Conservation (phyloP, 2,329 filamentous ascomycete species). For the Didymella exigua region DNA sequence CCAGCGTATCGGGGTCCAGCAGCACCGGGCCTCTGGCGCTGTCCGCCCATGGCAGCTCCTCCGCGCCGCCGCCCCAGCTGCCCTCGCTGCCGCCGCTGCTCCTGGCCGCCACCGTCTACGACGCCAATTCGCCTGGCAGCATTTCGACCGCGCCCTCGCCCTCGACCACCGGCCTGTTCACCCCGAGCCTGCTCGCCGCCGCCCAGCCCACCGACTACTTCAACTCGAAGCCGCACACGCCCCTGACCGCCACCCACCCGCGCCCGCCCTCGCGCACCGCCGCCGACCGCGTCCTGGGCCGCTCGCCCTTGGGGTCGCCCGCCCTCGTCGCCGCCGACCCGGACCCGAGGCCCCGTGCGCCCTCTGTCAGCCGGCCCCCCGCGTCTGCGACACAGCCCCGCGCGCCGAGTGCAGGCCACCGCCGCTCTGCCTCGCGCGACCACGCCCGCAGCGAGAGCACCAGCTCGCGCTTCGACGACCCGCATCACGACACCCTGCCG, state of each 20-base stretch:
- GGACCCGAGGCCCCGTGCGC: slow-evolving; percentile 37
- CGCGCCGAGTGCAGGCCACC: slow-evolving; percentile 29
- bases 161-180: slow-evolving; percentile 45
- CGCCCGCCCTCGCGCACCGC: slow-evolving; percentile 37
- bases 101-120: slow-evolving; percentile 46
- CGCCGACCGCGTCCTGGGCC: slow-evolving; percentile 38
- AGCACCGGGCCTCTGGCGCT: no score
- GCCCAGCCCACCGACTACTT: slow-evolving; percentile 48
- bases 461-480: slow-evolving; percentile 43
- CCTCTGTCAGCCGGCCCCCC: slow-evolving; percentile 32
- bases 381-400: slow-evolving; percentile 27
- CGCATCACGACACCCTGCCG: slow-evolving; percentile 40
- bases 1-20: slow-evolving; percentile 44
- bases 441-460: slow-evolving; percentile 39
- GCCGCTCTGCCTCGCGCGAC: slow-evolving; percentile 23
- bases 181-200: slow-evolving; percentile 35
- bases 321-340: slow-evolving; percentile 40
- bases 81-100: slow-evolving; percentile 36
- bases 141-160: slow-evolving; percentile 37
- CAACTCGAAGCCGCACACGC: slow-evolving; percentile 36
- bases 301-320: slow-evolving; percentile 45
- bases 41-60: slow-evolving; percentile 39
- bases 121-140: slow-evolving; percentile 44
- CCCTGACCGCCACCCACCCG: slow-evolving; percentile 21
- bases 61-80: slow-evolving; percentile 35